A percentile compares a stretch with the other conserved stretches of the same genome.
These are phyloP conservation scores for Nannizziopsis arthrosporioides DNA, from an alignment of 2,329 filamentous ascomycete genomes.

Conservation along the genomic window DNA sequence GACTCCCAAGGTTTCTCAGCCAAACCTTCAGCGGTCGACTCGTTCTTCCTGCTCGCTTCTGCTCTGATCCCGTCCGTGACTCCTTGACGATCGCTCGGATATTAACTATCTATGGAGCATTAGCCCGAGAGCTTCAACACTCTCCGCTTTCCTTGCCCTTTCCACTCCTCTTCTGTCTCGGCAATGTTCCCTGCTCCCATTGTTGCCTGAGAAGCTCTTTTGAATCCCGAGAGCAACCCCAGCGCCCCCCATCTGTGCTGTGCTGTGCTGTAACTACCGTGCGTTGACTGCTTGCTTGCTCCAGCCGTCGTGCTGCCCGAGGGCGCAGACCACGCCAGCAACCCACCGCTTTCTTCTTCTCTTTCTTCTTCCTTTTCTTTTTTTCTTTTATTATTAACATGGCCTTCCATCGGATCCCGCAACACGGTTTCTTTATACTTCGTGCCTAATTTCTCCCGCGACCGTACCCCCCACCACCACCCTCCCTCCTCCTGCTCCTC, in stretches of 20 bases:
- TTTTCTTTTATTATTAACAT: conserved; percentile 26
- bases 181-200: not conserved
- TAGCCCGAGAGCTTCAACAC: too few relatives aligned
- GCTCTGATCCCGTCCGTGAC: too few relatives aligned
- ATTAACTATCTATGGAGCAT: too few relatives aligned
- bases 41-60: too few relatives aligned
- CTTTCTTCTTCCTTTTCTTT: conserved; percentile 4
- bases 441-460: conserved; percentile 24
- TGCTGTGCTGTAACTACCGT: not conserved
- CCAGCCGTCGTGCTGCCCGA: not conserved
- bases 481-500: conserved; percentile 12
- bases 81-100: too few relatives aligned
- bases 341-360: conserved; percentile 4
- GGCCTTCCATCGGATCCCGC: conserved; percentile 23
- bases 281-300: not conserved
- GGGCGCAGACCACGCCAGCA: not conserved
- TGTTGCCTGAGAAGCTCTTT: not conserved
- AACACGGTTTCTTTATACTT: conserved; percentile 23
- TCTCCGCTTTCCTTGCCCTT: too few relatives aligned
- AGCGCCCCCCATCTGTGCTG: not conserved
- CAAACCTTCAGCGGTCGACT: too few relatives aligned
- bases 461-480: conserved; percentile 12
- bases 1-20: too few relatives aligned
- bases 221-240: too few relatives aligned
- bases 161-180: not conserved